These are phyloP conservation scores for Smallanthus sonchifolius DNA, from an alignment of 129 eudicot species.

Conservation along the genomic window DNA sequence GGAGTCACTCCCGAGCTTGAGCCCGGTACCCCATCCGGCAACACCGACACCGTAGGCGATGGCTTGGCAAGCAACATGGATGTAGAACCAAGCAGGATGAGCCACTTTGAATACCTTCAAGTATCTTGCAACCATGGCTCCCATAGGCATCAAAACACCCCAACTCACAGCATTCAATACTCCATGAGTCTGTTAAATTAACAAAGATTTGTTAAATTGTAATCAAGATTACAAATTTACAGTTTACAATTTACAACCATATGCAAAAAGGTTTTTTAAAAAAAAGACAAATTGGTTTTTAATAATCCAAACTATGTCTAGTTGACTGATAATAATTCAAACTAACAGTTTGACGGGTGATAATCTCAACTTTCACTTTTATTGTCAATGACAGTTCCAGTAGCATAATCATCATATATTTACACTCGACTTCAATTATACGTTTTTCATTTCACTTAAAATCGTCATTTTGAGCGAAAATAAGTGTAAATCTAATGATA, in stretches of 20 bases:
- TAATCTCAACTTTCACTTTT: too few relatives aligned
- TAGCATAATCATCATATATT: too few relatives aligned
- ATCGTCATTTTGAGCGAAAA: too few relatives aligned
- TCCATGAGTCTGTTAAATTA: slow-evolving; percentile 66
- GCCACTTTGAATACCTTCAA: slow-evolving; percentile 82
- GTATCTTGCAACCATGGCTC: slow-evolving; percentile 84
- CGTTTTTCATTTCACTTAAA: too few relatives aligned
- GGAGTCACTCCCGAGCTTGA: slow-evolving; percentile 81
- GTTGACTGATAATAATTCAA: too few relatives aligned
- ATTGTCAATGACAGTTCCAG: too few relatives aligned
- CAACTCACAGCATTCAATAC: slow-evolving; percentile 88
- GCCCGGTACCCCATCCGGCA: slow-evolving; percentile 88
- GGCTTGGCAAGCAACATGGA: slow-evolving; percentile 64
- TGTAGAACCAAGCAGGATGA: slow-evolving; percentile 95
- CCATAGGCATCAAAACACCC: slow-evolving; percentile 90
- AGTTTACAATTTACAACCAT: neutral
- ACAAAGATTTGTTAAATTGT: neutral
- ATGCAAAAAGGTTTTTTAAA: too few relatives aligned
- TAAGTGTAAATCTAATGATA: too few relatives aligned
- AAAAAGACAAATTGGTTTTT: too few relatives aligned
- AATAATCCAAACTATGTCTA: too few relatives aligned
- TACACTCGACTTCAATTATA: too few relatives aligned
- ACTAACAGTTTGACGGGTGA: too few relatives aligned
- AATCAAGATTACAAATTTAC: neutral
- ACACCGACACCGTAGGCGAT: slow-evolving; percentile 78